These are phyloP conservation scores for Hydnum rufescens DNA, from an alignment of 768 basidiomycete species.

Conservation along the genomic window DNA sequence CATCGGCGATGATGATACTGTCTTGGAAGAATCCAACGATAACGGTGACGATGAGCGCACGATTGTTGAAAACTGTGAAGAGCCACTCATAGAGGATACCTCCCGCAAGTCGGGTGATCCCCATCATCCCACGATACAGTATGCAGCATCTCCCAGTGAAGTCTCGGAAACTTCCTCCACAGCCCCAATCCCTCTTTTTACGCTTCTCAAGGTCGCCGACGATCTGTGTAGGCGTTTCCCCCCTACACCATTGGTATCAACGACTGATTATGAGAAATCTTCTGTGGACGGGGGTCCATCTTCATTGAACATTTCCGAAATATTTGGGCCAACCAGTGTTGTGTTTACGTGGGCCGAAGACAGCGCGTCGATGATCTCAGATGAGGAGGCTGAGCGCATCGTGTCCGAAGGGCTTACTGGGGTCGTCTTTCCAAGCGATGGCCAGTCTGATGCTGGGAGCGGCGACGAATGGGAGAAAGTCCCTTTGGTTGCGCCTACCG, in stretches of 20 bases:
- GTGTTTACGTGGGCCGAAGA: slow-evolving; percentile 51
- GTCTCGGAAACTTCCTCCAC: not conserved
- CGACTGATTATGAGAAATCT: not conserved
- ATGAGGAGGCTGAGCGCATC: slow-evolving; percentile 32
- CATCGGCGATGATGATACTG: not conserved
- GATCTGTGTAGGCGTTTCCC: not conserved
- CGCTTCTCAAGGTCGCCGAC: slow-evolving; percentile 3
- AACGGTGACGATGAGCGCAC: not conserved
- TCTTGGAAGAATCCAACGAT: not conserved
- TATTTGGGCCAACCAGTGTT: slow-evolving; percentile 65
- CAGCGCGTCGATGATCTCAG: slow-evolving; percentile 23
- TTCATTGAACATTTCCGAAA: slow-evolving; percentile 25
- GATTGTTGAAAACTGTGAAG: not conserved
- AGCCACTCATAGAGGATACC: not conserved
- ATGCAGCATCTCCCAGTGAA: not conserved
- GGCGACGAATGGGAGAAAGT: no score
- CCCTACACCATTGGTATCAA: not conserved
- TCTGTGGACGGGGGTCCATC: not conserved
- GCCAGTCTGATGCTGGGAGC: slow-evolving; percentile 22
- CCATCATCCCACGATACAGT: not conserved
- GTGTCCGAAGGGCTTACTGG: slow-evolving; percentile 17
- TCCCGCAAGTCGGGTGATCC: not conserved
- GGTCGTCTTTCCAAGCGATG: slow-evolving; percentile 31
- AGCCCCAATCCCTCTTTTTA: slow-evolving; percentile 1
- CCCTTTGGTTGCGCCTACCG: no score